Base-by-base conservation (phyloP, 257 asterid species). In the Phtheirospermum japonicum region DNA sequence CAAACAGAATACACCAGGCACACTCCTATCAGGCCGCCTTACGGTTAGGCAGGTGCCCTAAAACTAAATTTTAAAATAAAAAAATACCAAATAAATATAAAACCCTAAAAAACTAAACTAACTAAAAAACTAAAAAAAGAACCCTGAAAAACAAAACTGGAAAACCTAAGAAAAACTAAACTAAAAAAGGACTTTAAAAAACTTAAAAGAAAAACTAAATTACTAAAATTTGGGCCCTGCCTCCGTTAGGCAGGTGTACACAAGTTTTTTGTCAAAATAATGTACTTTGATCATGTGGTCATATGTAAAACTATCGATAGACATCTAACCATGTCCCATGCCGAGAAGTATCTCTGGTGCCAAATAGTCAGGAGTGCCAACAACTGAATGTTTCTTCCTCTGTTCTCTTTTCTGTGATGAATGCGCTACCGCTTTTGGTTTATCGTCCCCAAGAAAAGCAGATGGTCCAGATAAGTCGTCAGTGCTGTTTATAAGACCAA, bases 331-430 rank as follows among this genome's bases (percentile, higher is more conserved):
- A 82, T 93, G 99, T 59, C 91, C 99, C 85, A 71, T 89, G 73
- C 96, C 99, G n/a, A 93, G 99, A 73, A 93, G 99, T 75, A 93
- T 93, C 80, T 93, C 99, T 5, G 97, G 97, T 59, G 99, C 99
- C 86, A 93, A 77, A 76, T 93, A 93, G 78, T 93, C 97, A 28
- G 99, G 99, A 64, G 99, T 93, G 58, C 99, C 99, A 61, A 87
- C 96, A 57, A 83, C 92, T 23, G 95, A 66, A 76, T 80, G 84
- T 54, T 84, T 87, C 71, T 85, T 84, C 69, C 95, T 78, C 67
- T 79, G 78, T 71, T 87, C 94, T 80, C 82, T 82, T 81, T 89
- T 79, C 57, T 60, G 68, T 56, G 92, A 72, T 53, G 95, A 75
- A 36, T 76, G 76, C 43, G 32, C 72, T 16, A 70, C 61, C 57